Evolutionary conservation across 2,329 filamentous ascomycete species (phyloP).

Genomic region (Venturia carpophila): DNA sequence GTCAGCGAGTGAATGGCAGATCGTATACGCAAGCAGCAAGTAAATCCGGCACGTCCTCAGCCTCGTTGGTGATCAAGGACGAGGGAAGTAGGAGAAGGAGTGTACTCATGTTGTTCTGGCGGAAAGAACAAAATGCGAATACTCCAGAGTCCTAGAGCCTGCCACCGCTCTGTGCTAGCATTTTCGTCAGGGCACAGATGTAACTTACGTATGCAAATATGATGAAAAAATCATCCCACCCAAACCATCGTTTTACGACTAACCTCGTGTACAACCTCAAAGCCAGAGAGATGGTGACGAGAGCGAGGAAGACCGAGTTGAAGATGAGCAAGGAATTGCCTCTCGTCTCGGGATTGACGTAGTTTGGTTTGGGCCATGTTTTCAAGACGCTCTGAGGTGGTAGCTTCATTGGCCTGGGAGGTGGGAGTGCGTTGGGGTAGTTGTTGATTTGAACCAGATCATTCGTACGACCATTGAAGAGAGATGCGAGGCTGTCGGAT

Average conservation of each 20-base stretch:
- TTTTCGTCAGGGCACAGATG: neutral
- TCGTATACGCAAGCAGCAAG: neutral
- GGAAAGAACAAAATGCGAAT: too few species aligned
- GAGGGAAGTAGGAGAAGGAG: too few species aligned
- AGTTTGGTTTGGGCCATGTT: constrained; percentile 18
- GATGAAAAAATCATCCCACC: constrained; percentile 19
- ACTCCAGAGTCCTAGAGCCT: too few species aligned
- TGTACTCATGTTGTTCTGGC: too few species aligned
- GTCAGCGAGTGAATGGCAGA: neutral
- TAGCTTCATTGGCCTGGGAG: constrained; percentile 1
- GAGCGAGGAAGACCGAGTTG: constrained; percentile 15
- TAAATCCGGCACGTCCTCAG: neutral
- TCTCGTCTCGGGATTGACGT: constrained; percentile 17
- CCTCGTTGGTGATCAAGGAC: too few species aligned
- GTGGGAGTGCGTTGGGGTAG: neutral
- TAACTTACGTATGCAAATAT: constrained; percentile 16
- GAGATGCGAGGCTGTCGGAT: neutral
- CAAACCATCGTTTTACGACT: constrained; percentile 16
- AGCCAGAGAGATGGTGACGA: constrained; percentile 3
- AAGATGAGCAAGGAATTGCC: constrained; percentile 17
- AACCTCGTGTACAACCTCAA: constrained; percentile 16
- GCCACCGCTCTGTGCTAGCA: too few species aligned
- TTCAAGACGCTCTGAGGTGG: constrained; percentile 17
- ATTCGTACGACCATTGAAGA: neutral
- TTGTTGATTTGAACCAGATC: neutral